Evolutionary conservation across 140 eudicot species (phyloP).

Genomic region (Oenanthe javanica): DNA sequence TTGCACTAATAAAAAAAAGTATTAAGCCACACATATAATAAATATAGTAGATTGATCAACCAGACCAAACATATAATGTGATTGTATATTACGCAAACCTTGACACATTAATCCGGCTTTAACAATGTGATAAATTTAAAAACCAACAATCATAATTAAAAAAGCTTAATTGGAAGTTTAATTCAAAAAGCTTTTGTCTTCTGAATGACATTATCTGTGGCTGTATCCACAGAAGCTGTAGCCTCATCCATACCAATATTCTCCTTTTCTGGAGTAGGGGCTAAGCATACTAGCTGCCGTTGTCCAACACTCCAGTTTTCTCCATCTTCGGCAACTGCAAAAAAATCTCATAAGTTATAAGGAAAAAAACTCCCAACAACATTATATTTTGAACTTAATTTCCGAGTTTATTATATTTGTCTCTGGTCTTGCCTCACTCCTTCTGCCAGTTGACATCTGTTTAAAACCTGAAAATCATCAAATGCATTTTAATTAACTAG

Average conservation of each 20-base stretch:
- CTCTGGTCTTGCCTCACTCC: constrained; percentile 55
- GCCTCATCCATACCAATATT: constrained; percentile 88
- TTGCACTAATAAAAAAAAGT: constrained; percentile 15
- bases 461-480: constrained; percentile 32
- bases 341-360: background rate
- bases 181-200: constrained; percentile 23
- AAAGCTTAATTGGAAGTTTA: no score
- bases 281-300: constrained; percentile 78
- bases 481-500: background rate
- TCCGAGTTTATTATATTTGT: constrained; percentile 3
- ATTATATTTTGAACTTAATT: background rate
- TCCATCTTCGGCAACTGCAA: constrained; percentile 89
- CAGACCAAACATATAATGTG: no score
- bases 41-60: no score
- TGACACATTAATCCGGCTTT: no score
- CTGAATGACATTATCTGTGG: constrained; percentile 75
- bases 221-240: constrained; percentile 94
- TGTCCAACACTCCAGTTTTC: constrained; percentile 97
- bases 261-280: constrained; percentile 66
- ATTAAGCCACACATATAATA: no score
- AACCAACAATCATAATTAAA: background rate
- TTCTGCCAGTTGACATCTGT: constrained; percentile 61
- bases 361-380: background rate
- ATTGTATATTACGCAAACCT: no score
- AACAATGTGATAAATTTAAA: background rate